Evolutionary conservation across 78 protist species (phyloP).

Genomic region (Chrysochromulina tobinii): DNA sequence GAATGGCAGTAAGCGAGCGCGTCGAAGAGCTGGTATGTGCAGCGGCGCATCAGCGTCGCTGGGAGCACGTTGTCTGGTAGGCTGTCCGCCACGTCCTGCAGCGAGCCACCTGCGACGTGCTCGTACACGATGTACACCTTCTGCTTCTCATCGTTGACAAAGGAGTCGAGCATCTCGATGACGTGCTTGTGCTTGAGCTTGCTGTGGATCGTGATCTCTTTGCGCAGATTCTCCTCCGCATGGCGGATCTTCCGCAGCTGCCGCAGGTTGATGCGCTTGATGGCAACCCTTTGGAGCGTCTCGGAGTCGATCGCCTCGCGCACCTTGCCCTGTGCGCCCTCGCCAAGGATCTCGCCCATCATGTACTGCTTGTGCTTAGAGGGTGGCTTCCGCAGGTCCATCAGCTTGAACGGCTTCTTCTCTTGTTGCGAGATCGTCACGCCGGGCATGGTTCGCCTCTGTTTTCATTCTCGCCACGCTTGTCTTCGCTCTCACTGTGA

Average conservation of each 20-base stretch:
- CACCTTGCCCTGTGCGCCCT: slow-evolving; percentile 64
- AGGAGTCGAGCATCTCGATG: slow-evolving; percentile 60
- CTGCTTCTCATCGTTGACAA: slow-evolving; percentile 55
- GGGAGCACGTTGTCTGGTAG: too few species aligned
- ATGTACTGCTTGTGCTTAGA: background rate
- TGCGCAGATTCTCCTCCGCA: slow-evolving; percentile 63
- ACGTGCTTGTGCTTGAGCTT: slow-evolving; percentile 46
- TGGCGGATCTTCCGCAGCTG: slow-evolving; percentile 59
- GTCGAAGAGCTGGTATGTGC: too few species aligned
- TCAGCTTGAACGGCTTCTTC: background rate
- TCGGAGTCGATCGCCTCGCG: slow-evolving; percentile 61
- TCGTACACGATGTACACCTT: slow-evolving; percentile 70
- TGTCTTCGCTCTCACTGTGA: too few species aligned
- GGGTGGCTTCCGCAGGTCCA: background rate
- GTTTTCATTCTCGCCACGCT: too few species aligned
- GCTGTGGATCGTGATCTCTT: slow-evolving; percentile 56
- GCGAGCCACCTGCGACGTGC: slow-evolving; percentile 64
- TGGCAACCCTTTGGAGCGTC: slow-evolving; percentile 65
- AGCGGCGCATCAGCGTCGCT: too few species aligned
- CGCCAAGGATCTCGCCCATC: slow-evolving; percentile 49
- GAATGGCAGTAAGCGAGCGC: slow-evolving; percentile 62
- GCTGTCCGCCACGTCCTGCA: slow-evolving; percentile 29
- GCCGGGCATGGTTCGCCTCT: too few species aligned
- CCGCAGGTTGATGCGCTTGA: slow-evolving; percentile 58
- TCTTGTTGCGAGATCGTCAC: too few species aligned